Conservation (phyloP, 2,329 filamentous ascomycete genomes). For the Diaporthe humulicola region DNA sequence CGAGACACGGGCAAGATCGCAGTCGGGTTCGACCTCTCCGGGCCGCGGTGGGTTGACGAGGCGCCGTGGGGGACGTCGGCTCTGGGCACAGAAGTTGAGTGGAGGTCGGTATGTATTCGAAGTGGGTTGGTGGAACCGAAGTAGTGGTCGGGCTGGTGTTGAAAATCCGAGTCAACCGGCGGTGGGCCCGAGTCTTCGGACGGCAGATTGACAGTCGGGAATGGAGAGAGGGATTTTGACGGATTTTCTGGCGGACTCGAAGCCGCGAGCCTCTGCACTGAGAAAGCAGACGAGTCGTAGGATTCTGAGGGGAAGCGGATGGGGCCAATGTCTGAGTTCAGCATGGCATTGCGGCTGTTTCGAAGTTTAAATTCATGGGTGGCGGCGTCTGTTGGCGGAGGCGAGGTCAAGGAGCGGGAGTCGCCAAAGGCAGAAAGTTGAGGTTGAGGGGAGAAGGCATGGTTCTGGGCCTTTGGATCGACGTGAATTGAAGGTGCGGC, state of each 20-base stretch:
- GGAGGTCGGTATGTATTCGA: slow-evolving; percentile 41
- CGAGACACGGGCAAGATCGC: slow-evolving; percentile 49
- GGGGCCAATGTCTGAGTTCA: slow-evolving; percentile 41
- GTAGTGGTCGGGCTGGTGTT: slow-evolving; percentile 38
- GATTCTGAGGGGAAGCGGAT: slow-evolving; percentile 35
- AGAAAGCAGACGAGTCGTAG: slow-evolving; percentile 33
- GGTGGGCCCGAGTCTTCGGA: slow-evolving; percentile 38
- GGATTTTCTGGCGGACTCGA: slow-evolving; percentile 43
- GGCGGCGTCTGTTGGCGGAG: slow-evolving; percentile 45
- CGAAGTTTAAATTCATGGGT: slow-evolving; percentile 38
- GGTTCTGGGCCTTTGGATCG: slow-evolving; percentile 28
- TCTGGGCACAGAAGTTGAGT: slow-evolving; percentile 42
- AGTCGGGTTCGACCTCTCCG: slow-evolving; percentile 44
- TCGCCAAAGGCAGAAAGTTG: slow-evolving; percentile 22
- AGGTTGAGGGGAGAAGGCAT: slow-evolving; percentile 34
- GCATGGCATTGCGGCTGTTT: slow-evolving; percentile 43
- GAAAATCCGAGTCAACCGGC: slow-evolving; percentile 34
- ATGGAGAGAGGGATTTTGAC: slow-evolving; percentile 48
- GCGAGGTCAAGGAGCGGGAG: slow-evolving; percentile 41
- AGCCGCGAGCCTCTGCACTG: slow-evolving; percentile 36
- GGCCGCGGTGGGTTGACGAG: slow-evolving; percentile 28
- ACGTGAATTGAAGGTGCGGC: slow-evolving; percentile 33
- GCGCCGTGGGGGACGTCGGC: slow-evolving; percentile 38
- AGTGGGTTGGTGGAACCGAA: slow-evolving; percentile 34
- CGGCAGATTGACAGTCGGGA: slow-evolving; percentile 43